Percentiles rank a stretch among this genome's conserved stretches.
Evolutionary conservation across 2,329 filamentous ascomycete genomes (phyloP).

Genomic region (Colletotrichum tropicale): DNA sequence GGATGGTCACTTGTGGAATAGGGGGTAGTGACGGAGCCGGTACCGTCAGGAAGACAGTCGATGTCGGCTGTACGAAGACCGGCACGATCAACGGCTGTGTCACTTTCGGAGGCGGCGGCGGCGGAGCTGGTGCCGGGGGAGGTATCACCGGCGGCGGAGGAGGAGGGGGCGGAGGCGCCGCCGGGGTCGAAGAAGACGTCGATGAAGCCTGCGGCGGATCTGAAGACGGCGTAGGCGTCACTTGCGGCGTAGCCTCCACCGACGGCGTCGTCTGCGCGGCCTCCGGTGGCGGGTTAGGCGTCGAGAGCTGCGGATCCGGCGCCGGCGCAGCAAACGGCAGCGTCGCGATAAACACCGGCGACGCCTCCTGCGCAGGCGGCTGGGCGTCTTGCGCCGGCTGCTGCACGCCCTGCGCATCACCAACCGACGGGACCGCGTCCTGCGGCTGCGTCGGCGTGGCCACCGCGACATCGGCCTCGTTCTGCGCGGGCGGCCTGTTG

Average conservation of each 20-base stretch:
- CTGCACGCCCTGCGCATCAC: not conserved
- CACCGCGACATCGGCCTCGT: not conserved
- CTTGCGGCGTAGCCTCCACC: not conserved
- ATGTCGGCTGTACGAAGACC: not conserved
- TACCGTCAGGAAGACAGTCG: not conserved
- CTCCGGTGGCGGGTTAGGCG: not conserved
- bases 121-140: not conserved
- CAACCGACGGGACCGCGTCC: not conserved
- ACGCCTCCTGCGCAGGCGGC: not conserved
- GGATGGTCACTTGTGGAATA: not conserved
- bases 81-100: not conserved
- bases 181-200: not conserved
- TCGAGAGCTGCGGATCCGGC: not conserved
- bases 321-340: not conserved
- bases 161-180: not conserved
- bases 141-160: not conserved
- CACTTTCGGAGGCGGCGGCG: not conserved
- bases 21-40: not conserved
- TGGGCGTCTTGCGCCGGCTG: not conserved
- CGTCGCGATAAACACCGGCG: conserved; percentile 8
- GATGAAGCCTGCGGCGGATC: not conserved
- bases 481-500: not conserved
- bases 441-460: not conserved
- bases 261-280: not conserved
- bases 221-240: not conserved